phyloP scores from a whole-genome alignment of 129 eudicot genomes.

The Arctium lappa region DNA sequence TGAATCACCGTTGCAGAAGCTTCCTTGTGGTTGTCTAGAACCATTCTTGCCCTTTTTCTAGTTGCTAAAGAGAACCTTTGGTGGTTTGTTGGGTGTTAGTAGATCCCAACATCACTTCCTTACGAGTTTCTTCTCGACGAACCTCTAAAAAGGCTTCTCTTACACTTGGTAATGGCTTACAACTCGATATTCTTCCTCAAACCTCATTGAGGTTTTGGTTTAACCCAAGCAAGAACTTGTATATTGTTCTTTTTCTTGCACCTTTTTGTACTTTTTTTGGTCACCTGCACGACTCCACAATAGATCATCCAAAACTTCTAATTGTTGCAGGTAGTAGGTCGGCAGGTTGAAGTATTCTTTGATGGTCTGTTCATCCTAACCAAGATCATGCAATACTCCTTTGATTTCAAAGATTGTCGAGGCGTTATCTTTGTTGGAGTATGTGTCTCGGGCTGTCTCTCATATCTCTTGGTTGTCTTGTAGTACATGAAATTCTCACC shows the following conservation, averaged over 20 bases:
- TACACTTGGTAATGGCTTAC: not conserved
- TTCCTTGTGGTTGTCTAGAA: too few species aligned
- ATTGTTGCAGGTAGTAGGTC: not conserved
- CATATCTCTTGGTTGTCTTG: too few species aligned
- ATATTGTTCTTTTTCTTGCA: not conserved
- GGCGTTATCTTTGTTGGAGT: conserved; percentile 1
- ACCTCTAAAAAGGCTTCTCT: not conserved
- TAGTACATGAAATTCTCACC: too few species aligned
- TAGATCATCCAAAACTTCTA: not conserved
- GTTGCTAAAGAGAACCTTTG: not conserved
- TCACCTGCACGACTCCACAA: not conserved
- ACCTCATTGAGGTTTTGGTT: not conserved
- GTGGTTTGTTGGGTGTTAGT: too few species aligned
- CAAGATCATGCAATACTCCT: not conserved
- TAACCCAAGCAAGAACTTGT: not conserved
- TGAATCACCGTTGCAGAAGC: too few species aligned
- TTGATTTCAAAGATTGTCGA: not conserved
- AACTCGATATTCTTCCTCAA: not conserved
- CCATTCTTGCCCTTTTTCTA: too few species aligned
- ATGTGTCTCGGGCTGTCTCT: too few species aligned
- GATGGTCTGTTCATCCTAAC: not conserved
- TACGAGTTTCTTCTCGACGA: too few species aligned
- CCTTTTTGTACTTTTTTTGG: not conserved
- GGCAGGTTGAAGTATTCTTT: not conserved
- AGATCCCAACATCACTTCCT: not conserved